Base-by-base conservation (phyloP, 495 filamentous ascomycete species). In the Neurospora sp. region DNA sequence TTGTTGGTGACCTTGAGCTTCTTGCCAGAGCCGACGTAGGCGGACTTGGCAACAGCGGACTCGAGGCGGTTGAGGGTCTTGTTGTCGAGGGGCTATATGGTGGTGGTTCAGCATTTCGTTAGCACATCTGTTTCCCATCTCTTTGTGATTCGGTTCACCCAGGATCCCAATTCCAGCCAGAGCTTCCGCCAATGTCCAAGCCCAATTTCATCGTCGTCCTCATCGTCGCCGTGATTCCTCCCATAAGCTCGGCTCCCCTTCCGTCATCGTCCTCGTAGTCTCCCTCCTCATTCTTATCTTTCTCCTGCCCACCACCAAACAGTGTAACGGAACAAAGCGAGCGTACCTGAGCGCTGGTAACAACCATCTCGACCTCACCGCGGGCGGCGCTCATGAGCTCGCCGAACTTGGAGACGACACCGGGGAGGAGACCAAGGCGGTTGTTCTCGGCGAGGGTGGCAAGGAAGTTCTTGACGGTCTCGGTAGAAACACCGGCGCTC, bases 1-100 rank as follows among this genome's bases (percentile, higher is more conserved):
- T 92, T 93, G 84, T 96, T 91, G 73, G 94, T 91, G 76, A 98
- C 91, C 90, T 97, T 98, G 83, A 98, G 89, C 88, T 96, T 98
- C 91, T 97, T 94, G 84, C 94, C 95, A 81, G 92, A 89, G 79
- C 93, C 94, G 76, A 93, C 89, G 85, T 92, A 94, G 81, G 89
- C 84, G 59, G 94, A 97, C 89, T 97, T 98, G 82, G 91, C 78
- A 76, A 98, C 91, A 75, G 94, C 93, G 77, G 86, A 86, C 86
- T 98, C 94, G 76, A 99, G 90, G 77, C 95, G 92, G 77, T 77
- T 81, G 79, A 98, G 86, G 73, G 90, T 93, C 88, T 90, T 97
- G 88, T 83, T 86, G 81, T 99, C 96, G 78, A 99, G 89, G 82
- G 90, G 90, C 95, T 97, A 74, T 74, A 74, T 43, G 70, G 24